Evolutionary conservation across 306 rosid genomes (phyloP).

Genomic region (Oxytropis ochrocephala): DNA sequence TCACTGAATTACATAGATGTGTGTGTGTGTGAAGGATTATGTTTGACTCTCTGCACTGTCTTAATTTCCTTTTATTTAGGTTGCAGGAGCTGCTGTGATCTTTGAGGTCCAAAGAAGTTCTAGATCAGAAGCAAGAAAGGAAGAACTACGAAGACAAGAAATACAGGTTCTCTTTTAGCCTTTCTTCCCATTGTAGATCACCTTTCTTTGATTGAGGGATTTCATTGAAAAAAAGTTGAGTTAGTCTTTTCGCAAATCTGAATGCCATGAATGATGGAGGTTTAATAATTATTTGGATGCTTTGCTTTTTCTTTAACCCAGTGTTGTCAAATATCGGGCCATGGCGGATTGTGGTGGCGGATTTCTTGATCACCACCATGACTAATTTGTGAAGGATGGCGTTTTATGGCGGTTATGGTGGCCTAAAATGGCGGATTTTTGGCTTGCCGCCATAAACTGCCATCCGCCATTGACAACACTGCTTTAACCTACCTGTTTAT

Average conservation of each 20-base stretch:
- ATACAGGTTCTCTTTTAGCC: constrained; percentile 28
- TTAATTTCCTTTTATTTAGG: constrained; percentile 24
- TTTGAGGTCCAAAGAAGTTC: constrained; percentile 48
- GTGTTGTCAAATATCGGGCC: too few relatives aligned
- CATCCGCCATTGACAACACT: too few relatives aligned
- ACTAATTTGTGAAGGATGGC: too few relatives aligned
- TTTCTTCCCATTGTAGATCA: not conserved
- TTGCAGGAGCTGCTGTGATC: constrained; percentile 39
- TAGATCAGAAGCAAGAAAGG: constrained; percentile 43
- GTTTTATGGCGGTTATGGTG: too few relatives aligned
- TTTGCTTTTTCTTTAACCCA: too few relatives aligned
- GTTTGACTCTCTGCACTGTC: not conserved
- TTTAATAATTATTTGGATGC: constrained; percentile 10
- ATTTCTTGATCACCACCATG: too few relatives aligned
- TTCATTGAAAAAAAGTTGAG: constrained; percentile 2
- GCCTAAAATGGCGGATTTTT: too few relatives aligned
- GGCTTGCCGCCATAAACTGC: too few relatives aligned
- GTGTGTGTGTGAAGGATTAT: not conserved
- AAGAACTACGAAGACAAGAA: constrained; percentile 35
- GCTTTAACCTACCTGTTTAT: not conserved
- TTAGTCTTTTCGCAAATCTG: not conserved
- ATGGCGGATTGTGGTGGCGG: too few relatives aligned
- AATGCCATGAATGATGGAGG: not conserved
- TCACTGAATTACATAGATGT: not conserved
- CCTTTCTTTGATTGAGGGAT: constrained; percentile 10